Base-by-base conservation (phyloP, 257 asterid genomes). In the Capsicum baccatum region DNA sequence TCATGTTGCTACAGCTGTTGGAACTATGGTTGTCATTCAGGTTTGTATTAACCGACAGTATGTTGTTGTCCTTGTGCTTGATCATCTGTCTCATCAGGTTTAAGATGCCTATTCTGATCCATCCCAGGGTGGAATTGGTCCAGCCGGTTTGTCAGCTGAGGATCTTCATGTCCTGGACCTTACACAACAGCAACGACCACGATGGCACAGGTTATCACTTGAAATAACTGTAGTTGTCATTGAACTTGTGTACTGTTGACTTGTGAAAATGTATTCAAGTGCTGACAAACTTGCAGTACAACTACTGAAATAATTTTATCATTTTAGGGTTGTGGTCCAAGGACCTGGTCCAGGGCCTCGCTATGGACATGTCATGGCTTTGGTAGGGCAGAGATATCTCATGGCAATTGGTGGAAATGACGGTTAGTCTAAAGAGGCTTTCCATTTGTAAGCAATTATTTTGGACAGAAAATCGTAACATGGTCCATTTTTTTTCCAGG, bases 321-420 rank as follows among this genome's bases (percentile, higher is more conserved):
- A 48, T 21, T 85, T 57, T 50, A 95, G 98, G 97, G 99, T 97
- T 88, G 98, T 95, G 85, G 99, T 97, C 87, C 98, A 95, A 88
- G 99, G 99, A 66, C 98, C 97, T 79, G 99, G 99, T 83, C 99
- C 98, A 57, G 99, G 99, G 76, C 97, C 99, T 6, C 97, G 98
- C 83, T 95, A 95, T 89, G 99, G 99, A 79, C 99, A 97, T 92
- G 99, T 97, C 86, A 97, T 97, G 98, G 98, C 99, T 82, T 91
- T 97, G 92, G 99, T 97, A 79, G 99, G 99, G 73, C 99, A 97
- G 89, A 87, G 99, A 83, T 97, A 95, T 91, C 98, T 97, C 85
- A 97, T 97, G 99, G 98, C 99, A 82, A 97, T 97, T 86, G 99
- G 99, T 82, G 98, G 99, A 89, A 97, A 97, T 93, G 99, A 97